Conservation (phyloP, 2,329 filamentous ascomycete genomes). For the Exophiala sideris region DNA sequence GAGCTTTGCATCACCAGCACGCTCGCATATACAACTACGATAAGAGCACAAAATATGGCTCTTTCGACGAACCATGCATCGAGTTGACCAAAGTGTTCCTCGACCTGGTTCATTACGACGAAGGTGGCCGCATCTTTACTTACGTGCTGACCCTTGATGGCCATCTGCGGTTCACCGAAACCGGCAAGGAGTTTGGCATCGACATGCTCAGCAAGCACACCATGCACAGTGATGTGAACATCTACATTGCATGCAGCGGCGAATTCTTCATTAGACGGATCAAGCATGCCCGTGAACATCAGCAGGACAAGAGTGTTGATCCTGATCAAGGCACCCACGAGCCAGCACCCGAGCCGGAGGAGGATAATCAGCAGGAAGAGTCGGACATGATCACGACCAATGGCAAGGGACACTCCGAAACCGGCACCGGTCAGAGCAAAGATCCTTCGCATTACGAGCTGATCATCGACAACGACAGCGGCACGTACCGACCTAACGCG, state of each 20-base stretch:
- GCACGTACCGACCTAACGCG: constrained; percentile 86
- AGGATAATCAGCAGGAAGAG: constrained; percentile 32
- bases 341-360: constrained; percentile 41
- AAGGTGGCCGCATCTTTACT: constrained; percentile 83
- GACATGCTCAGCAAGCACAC: constrained; percentile 92
- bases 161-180: constrained; percentile 87
- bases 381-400: background rate
- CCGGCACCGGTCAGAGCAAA: constrained; percentile 25
- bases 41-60: constrained; percentile 67
- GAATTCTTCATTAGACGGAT: constrained; percentile 86
- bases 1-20: constrained; percentile 86
- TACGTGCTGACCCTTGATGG: constrained; percentile 88
- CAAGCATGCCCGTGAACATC: constrained; percentile 44
- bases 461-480: constrained; percentile 91
- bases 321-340: constrained; percentile 46
- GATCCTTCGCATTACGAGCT: constrained; percentile 70
- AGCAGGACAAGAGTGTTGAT: constrained; percentile 21
- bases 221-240: constrained; percentile 90
- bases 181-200: constrained; percentile 90
- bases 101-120: constrained; percentile 79
- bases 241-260: constrained; percentile 86
- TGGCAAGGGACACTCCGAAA: background rate
- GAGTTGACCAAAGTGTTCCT: constrained; percentile 77
- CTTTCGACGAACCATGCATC: constrained; percentile 62
- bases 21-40: constrained; percentile 85